These are phyloP conservation scores for Dothistroma pini DNA, from an alignment of 2,329 filamentous ascomycete genomes.

Conservation along the genomic window DNA sequence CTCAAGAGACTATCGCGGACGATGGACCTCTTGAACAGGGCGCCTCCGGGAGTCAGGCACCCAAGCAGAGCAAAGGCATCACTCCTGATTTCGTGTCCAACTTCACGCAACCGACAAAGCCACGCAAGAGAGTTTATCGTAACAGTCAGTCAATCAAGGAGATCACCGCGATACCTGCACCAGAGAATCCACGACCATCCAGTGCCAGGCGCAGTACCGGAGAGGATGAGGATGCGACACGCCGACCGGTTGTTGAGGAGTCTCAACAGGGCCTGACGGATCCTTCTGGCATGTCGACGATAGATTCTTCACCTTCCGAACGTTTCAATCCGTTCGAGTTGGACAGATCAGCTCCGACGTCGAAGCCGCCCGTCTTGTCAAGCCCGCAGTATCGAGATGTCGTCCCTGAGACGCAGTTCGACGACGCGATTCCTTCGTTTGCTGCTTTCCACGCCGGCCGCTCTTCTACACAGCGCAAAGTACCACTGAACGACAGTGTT, in stretches of 20 bases:
- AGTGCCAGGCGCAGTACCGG: not conserved
- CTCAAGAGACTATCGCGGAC: not conserved
- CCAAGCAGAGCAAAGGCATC: not conserved
- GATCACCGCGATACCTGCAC: not conserved
- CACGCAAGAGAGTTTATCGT: not conserved
- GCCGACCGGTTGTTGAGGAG: constrained; percentile 17
- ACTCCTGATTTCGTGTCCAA: not conserved
- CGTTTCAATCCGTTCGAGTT: not conserved
- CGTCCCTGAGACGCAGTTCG: constrained; percentile 12
- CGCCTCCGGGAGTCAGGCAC: not conserved
- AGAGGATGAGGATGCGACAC: not conserved
- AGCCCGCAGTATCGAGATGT: constrained; percentile 4
- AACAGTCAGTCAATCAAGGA: not conserved
- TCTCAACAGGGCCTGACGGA: constrained; percentile 7
- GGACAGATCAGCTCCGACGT: not conserved
- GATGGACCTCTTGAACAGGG: not conserved
- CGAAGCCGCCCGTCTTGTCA: not conserved
- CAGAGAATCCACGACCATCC: not conserved
- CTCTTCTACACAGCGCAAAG: not conserved
- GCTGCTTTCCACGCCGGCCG: constrained; percentile 6
- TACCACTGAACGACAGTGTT: not conserved
- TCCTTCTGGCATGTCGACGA: not conserved
- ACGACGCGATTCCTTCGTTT: constrained; percentile 12
- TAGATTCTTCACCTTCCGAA: not conserved
- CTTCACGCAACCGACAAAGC: not conserved